phyloP scores from a whole-genome alignment of 2,329 filamentous ascomycete genomes.

The Kalaharituber pfeilii region DNA sequence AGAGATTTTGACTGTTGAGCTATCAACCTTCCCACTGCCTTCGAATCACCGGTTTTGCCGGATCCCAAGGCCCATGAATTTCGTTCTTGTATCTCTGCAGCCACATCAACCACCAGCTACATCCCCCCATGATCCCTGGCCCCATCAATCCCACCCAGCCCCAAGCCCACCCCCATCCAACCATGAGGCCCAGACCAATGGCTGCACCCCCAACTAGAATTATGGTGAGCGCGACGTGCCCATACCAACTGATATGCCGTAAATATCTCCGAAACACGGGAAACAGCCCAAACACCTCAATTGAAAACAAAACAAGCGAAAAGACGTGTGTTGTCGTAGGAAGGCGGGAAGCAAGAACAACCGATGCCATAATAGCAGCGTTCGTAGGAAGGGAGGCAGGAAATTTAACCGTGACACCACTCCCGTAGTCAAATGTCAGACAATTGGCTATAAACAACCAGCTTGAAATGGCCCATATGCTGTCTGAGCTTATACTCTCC shows the following conservation, averaged over 20 bases:
- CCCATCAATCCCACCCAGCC: slow-evolving; percentile 59
- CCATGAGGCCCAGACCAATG: slow-evolving; percentile 51
- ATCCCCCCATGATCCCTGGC: slow-evolving; percentile 69
- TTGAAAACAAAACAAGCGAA: slow-evolving; percentile 82
- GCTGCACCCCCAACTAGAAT: slow-evolving; percentile 63
- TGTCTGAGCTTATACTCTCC: slow-evolving; percentile 75
- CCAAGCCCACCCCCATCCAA: slow-evolving; percentile 42
- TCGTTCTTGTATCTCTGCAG: slow-evolving; percentile 98
- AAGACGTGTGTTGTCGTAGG: slow-evolving; percentile 89
- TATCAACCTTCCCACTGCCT: slow-evolving; percentile 35
- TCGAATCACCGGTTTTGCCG: slow-evolving; percentile 71
- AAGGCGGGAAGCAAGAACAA: slow-evolving; percentile 76
- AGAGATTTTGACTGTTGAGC: no score
- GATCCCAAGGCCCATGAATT: slow-evolving; percentile 95
- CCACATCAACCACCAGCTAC: slow-evolving; percentile 95
- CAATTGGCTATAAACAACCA: slow-evolving; percentile 91
- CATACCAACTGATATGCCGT: slow-evolving; percentile 60
- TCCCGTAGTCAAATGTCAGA: slow-evolving; percentile 93
- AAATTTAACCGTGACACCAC: slow-evolving; percentile 40
- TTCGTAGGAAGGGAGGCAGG: slow-evolving; percentile 68
- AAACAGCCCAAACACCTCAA: slow-evolving; percentile 92
- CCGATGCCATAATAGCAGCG: slow-evolving; percentile 88
- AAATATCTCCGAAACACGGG: slow-evolving; percentile 92
- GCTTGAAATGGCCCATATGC: slow-evolving; percentile 92
- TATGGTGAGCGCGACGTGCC: slow-evolving; percentile 61